These are phyloP conservation scores for Mycosphaerella sp. DNA, from an alignment of 2,329 filamentous ascomycete species.

Conservation along the genomic window DNA sequence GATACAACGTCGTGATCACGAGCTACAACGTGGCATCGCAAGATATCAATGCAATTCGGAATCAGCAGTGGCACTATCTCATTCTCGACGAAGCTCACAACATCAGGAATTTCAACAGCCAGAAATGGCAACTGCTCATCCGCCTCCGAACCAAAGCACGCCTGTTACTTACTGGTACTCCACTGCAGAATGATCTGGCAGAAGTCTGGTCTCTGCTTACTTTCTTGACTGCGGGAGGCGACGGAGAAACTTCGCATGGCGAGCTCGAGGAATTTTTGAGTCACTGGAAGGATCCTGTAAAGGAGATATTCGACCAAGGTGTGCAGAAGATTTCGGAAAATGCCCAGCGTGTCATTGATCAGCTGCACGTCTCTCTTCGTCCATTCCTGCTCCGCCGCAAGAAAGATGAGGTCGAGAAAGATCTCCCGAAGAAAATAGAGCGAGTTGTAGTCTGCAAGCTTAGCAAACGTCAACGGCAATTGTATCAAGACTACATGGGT, in stretches of 20 bases:
- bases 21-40: constrained; percentile 95
- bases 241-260: constrained; percentile 72
- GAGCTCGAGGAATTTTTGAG: constrained; percentile 94
- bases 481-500: constrained; percentile 95
- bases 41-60: constrained; percentile 88
- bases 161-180: constrained; percentile 85
- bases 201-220: constrained; percentile 96
- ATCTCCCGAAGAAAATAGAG: constrained; percentile 97
- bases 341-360: constrained; percentile 81
- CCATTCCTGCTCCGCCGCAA: constrained; percentile 85
- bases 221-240: constrained; percentile 81
- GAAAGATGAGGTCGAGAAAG: constrained; percentile 96
- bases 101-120: constrained; percentile 99
- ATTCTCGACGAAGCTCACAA: constrained; percentile 98
- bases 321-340: constrained; percentile 92
- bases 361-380: constrained; percentile 87
- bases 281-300: constrained; percentile 91
- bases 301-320: constrained; percentile 92
- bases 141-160: constrained; percentile 87
- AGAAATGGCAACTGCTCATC: constrained; percentile 90
- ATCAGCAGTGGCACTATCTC: constrained; percentile 94
- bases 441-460: constrained; percentile 93
- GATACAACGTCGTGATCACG: constrained; percentile 97
- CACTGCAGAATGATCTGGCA: constrained; percentile 92
- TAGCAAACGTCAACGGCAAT: constrained; percentile 87